Evolutionary conservation across 2,329 filamentous ascomycete genomes (phyloP).

Genomic region (Emmonsia crescens): DNA sequence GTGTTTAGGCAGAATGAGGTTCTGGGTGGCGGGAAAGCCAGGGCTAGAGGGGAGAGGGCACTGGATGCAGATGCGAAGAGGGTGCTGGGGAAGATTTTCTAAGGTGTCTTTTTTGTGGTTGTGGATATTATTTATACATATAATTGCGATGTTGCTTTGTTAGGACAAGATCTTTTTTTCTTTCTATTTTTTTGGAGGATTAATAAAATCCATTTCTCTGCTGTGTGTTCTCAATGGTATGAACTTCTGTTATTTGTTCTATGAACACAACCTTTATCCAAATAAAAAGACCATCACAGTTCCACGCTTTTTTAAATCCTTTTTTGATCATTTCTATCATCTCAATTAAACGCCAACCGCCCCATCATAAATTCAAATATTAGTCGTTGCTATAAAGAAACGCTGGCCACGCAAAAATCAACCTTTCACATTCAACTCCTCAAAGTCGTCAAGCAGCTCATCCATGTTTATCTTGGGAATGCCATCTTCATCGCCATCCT

Average conservation of each 20-base stretch:
- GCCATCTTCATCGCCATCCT: constrained; percentile 51
- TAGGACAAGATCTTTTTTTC: not conserved
- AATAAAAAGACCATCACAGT: not conserved
- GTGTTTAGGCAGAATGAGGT: constrained; percentile 37
- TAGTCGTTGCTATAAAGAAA: not conserved
- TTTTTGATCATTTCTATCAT: not conserved
- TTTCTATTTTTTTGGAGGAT: not conserved
- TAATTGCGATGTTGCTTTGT: too few species aligned
- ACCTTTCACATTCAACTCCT: constrained; percentile 62
- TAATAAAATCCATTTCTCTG: not conserved
- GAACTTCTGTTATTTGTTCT: too few species aligned
- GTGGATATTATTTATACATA: not conserved
- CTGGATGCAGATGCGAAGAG: constrained; percentile 29
- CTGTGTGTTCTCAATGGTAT: too few species aligned
- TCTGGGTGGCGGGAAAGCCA: constrained; percentile 10
- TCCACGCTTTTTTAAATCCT: not conserved
- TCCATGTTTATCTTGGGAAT: constrained; percentile 65
- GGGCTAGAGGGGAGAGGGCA: constrained; percentile 16
- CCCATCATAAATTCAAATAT: constrained; percentile 4
- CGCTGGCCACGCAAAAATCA: not conserved
- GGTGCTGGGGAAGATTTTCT: constrained; percentile 39
- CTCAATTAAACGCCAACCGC: not conserved
- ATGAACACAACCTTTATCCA: not conserved
- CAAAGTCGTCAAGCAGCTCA: constrained; percentile 82
- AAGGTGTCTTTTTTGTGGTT: not conserved